These are phyloP conservation scores for Cyclostephanos tholiformis DNA, from an alignment of 108 stramenopile species.

Conservation along the genomic window DNA sequence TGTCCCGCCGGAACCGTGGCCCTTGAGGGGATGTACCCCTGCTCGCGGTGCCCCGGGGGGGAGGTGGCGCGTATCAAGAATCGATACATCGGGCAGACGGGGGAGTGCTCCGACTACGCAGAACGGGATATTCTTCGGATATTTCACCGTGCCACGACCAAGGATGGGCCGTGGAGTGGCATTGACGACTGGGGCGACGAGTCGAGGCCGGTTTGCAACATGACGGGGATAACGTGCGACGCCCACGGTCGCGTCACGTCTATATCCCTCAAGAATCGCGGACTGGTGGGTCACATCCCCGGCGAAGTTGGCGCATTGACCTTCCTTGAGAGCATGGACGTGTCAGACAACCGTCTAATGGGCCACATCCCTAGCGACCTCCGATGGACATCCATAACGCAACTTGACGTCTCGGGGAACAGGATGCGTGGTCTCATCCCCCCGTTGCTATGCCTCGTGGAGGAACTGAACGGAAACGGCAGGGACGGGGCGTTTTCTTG, in stretches of 20 bases:
- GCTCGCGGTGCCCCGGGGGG: constrained; percentile 36
- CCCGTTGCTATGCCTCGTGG: constrained; percentile 55
- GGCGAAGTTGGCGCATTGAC: constrained; percentile 52
- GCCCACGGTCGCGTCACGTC: constrained; percentile 36
- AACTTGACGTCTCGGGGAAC: constrained; percentile 57
- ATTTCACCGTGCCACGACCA: constrained; percentile 36
- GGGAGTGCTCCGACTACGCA: constrained; percentile 34
- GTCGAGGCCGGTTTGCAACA: constrained; percentile 39
- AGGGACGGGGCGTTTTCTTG: constrained; percentile 41
- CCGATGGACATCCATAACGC: constrained; percentile 53
- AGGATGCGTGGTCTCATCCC: constrained; percentile 56
- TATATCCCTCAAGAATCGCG: constrained; percentile 39
- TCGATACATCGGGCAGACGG: constrained; percentile 48
- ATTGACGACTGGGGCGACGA: constrained; percentile 33
- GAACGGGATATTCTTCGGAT: constrained; percentile 39
- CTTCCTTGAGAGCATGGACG: constrained; percentile 52
- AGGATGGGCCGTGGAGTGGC: constrained; percentile 31
- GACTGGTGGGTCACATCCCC: constrained; percentile 56
- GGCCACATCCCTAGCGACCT: constrained; percentile 61
- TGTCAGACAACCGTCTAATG: constrained; percentile 55
- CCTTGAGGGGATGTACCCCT: constrained; percentile 53
- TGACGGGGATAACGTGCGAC: constrained; percentile 63
- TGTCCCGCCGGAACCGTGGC: constrained; percentile 50
- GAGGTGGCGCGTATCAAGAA: constrained; percentile 25
- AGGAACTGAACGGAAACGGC: constrained; percentile 60